These are phyloP conservation scores for Dictyostelium intermedium DNA, from an alignment of 78 protist species.

Conservation along the genomic window DNA sequence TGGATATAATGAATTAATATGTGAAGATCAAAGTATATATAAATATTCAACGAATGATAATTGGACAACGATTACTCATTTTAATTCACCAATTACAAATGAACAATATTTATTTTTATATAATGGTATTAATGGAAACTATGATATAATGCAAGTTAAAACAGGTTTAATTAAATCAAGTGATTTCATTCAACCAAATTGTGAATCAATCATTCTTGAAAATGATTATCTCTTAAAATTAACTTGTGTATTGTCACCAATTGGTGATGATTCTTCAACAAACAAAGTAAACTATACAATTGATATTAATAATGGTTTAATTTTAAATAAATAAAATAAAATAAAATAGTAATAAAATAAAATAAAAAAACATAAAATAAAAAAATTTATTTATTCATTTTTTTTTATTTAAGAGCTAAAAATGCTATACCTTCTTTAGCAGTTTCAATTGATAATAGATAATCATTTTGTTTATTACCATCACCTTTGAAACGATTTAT, in stretches of 20 bases:
- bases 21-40: not conserved
- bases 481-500: constrained; percentile 3
- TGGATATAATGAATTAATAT: not conserved
- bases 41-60: not conserved
- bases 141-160: not conserved
- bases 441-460: not conserved
- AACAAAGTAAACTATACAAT: not conserved
- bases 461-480: constrained; percentile 20
- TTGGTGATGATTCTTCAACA: not conserved
- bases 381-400: not conserved
- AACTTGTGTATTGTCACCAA: not conserved
- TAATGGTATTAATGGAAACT: not conserved
- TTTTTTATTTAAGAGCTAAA: constrained; percentile 12
- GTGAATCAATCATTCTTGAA: not conserved
- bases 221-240: not conserved
- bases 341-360: not conserved
- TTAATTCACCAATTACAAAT: not conserved
- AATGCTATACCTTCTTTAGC: constrained; percentile 56
- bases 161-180: not conserved
- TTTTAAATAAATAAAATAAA: not conserved
- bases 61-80: not conserved
- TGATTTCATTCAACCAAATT: not conserved
- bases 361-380: not conserved
- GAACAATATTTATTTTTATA: not conserved
- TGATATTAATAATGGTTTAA: not conserved